A percentile compares a stretch with the other conserved stretches of the same genome.
These are phyloP conservation scores for Saccharomycopsis sp. DNA, from an alignment of 805 yeast species.

Conservation along the genomic window DNA sequence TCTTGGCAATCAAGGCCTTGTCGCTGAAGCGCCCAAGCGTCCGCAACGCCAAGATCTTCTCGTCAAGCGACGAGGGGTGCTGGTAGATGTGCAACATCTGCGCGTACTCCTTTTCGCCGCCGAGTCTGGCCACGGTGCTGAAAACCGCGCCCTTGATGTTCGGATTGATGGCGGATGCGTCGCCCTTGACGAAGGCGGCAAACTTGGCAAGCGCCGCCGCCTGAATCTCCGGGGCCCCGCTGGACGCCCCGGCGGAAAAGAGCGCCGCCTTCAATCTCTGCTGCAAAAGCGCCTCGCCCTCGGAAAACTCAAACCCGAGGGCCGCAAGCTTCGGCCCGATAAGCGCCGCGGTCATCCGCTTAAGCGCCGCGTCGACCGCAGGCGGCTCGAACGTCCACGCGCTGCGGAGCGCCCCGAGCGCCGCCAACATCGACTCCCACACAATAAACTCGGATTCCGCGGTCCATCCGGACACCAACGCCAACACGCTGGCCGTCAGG, in stretches of 20 bases:
- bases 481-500: slow-evolving; percentile 52
- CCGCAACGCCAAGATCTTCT: slow-evolving; percentile 62
- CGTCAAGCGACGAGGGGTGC: slow-evolving; percentile 56
- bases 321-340: slow-evolving; percentile 45
- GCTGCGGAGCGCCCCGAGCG: slow-evolving; percentile 41
- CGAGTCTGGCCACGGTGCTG: slow-evolving; percentile 55
- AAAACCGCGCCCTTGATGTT: slow-evolving; percentile 60
- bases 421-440: slow-evolving; percentile 53
- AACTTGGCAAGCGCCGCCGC: slow-evolving; percentile 45
- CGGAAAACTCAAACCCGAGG: slow-evolving; percentile 60
- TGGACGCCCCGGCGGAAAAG: slow-evolving; percentile 51
- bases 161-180: slow-evolving; percentile 64
- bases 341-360: slow-evolving; percentile 47
- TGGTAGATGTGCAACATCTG: slow-evolving; percentile 52
- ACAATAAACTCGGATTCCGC: slow-evolving; percentile 56
- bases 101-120: slow-evolving; percentile 58
- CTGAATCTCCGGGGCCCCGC: slow-evolving; percentile 37
- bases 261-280: slow-evolving; percentile 63
- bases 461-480: slow-evolving; percentile 55
- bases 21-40: slow-evolving; percentile 59
- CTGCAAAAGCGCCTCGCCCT: slow-evolving; percentile 47
- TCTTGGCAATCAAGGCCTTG: slow-evolving; percentile 45
- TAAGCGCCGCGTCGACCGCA: slow-evolving; percentile 39
- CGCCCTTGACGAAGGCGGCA: slow-evolving; percentile 50
- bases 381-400: slow-evolving; percentile 50